Percentiles rank a stretch among this genome's conserved stretches.
Conservation (phyloP, 2,329 filamentous ascomycete species). For the Tolypocladium cylindrosporum region DNA sequence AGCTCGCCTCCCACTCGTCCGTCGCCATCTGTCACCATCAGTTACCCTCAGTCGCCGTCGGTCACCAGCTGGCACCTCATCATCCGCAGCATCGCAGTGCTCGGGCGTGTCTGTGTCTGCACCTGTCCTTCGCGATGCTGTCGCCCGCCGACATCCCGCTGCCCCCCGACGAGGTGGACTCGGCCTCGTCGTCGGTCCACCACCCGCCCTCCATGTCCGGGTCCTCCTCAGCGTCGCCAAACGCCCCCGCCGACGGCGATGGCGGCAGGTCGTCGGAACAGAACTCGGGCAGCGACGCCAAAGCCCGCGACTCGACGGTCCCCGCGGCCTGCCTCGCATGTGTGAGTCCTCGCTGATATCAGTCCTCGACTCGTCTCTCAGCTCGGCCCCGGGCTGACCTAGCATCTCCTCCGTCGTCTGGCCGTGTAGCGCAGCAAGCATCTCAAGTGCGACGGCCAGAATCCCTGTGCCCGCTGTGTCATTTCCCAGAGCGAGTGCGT, state of each 20-base stretch:
- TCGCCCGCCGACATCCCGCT: slow-evolving; percentile 3
- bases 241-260: background rate
- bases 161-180: slow-evolving; percentile 1
- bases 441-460: slow-evolving; percentile 65
- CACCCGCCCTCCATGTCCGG: background rate
- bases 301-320: slow-evolving; percentile 22
- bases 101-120: background rate
- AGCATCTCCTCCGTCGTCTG: background rate
- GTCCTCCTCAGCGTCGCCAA: background rate
- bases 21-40: background rate
- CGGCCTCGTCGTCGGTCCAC: background rate
- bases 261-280: background rate
- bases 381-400: background rate
- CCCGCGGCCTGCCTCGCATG: slow-evolving; percentile 46
- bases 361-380: background rate
- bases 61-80: background rate
- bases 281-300: slow-evolving; percentile 3
- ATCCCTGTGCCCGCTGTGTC: slow-evolving; percentile 59
- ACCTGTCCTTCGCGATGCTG: background rate
- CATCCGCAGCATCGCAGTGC: background rate
- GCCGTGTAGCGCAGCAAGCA: slow-evolving; percentile 47
- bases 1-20: background rate
- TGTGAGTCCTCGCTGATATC: slow-evolving; percentile 26
- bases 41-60: background rate
- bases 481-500: slow-evolving; percentile 50